Conservation (phyloP, 371 early-diverging fungal genomes). For the Enterocytospora artemiae region DNA sequence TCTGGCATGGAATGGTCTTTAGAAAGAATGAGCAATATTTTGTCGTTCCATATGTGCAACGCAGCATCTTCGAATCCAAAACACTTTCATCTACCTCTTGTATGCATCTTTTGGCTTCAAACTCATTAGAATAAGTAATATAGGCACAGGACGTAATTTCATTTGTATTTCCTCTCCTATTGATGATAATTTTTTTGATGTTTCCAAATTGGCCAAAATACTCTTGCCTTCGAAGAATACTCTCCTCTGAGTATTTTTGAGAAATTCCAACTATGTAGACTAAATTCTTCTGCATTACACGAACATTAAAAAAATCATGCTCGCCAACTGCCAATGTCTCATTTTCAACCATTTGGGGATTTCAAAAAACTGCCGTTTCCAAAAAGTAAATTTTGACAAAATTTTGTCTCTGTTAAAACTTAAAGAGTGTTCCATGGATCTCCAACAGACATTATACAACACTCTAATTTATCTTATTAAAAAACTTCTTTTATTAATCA, state of each 20-base stretch:
- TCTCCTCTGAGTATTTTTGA: conserved; percentile 55
- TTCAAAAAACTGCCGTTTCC: too few species aligned
- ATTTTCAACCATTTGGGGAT: conserved; percentile 9
- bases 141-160: conserved; percentile 54
- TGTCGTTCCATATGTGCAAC: conserved; percentile 59
- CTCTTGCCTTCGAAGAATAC: conserved; percentile 49
- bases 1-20: conserved; percentile 56
- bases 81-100: conserved; percentile 56
- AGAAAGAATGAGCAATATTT: conserved; percentile 59
- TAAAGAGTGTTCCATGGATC: background rate
- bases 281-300: conserved; percentile 57
- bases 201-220: conserved; percentile 58
- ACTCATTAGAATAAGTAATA: conserved; percentile 51
- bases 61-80: conserved; percentile 51
- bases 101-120: conserved; percentile 55
- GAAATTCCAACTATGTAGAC: conserved; percentile 58
- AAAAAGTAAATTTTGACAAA: background rate
- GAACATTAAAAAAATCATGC: conserved; percentile 31
- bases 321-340: conserved; percentile 9
- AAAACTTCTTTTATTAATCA: too few species aligned
- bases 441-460: too few species aligned
- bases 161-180: conserved; percentile 33
- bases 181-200: conserved; percentile 58
- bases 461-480: too few species aligned
- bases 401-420: background rate